These are phyloP conservation scores for Neurospora tetraspora DNA, from an alignment of 495 filamentous ascomycete species.

Conservation along the genomic window DNA sequence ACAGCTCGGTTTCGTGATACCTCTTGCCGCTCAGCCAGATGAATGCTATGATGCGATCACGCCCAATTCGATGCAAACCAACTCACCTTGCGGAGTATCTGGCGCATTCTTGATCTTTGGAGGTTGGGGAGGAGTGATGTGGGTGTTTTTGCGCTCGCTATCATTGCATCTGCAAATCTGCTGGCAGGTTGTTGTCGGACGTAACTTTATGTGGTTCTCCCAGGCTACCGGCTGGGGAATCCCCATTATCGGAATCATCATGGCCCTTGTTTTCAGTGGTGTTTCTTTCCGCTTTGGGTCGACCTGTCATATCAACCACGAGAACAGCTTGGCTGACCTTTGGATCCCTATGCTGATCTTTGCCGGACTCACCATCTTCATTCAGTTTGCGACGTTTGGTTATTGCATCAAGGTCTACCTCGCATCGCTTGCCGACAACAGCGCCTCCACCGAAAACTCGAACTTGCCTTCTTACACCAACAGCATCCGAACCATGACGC, in stretches of 20 bases:
- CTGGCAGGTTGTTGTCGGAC: constrained; percentile 86
- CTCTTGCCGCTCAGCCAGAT: constrained; percentile 65
- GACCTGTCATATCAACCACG: constrained; percentile 87
- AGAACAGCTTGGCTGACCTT: constrained; percentile 68
- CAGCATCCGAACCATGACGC: constrained; percentile 74
- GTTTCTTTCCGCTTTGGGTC: constrained; percentile 89
- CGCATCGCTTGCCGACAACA: constrained; percentile 66
- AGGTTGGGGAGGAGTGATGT: constrained; percentile 72
- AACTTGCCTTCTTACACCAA: constrained; percentile 66
- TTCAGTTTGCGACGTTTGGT: constrained; percentile 76
- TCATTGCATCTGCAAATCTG: constrained; percentile 96
- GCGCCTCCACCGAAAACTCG: constrained; percentile 58
- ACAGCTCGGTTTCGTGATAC: constrained; percentile 79
- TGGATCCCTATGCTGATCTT: constrained; percentile 85
- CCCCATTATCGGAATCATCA: constrained; percentile 57
- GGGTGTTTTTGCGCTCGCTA: constrained; percentile 83
- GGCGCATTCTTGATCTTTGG: constrained; percentile 77
- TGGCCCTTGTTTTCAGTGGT: constrained; percentile 75
- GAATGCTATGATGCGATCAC: constrained; percentile 88
- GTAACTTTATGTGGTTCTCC: constrained; percentile 82
- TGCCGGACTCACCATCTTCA: constrained; percentile 62
- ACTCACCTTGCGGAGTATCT: constrained; percentile 73
- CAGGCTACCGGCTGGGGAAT: constrained; percentile 76
- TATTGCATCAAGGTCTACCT: constrained; percentile 96
- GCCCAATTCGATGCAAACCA: constrained; percentile 83